Evolutionary conservation across 2,329 filamentous ascomycete species (phyloP).

Genomic region (Gremmenia infestans): DNA sequence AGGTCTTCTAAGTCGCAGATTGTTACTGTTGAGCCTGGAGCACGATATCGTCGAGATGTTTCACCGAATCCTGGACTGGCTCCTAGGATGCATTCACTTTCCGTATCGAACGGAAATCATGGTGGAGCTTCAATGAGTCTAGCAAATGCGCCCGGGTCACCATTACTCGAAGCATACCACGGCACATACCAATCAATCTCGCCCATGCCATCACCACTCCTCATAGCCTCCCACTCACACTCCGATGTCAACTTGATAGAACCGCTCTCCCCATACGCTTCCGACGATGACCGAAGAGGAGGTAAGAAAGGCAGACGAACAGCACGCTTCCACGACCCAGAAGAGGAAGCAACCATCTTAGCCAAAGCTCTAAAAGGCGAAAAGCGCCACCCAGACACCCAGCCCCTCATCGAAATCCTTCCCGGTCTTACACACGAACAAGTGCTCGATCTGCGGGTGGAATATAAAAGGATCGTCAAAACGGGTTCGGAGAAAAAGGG

Average conservation of each 20-base stretch:
- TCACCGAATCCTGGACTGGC: slow-evolving; percentile 23
- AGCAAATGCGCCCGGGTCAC: slow-evolving; percentile 66
- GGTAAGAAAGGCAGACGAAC: slow-evolving; percentile 42
- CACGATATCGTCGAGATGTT: slow-evolving; percentile 19
- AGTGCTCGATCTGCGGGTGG: slow-evolving; percentile 74
- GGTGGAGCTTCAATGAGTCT: slow-evolving; percentile 36
- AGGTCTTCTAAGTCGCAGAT: slow-evolving; percentile 21
- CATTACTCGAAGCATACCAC: slow-evolving; percentile 84
- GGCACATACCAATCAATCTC: slow-evolving; percentile 94
- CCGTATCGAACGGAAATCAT: slow-evolving; percentile 27
- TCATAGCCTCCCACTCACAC: slow-evolving; percentile 44
- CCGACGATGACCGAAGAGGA: slow-evolving; percentile 44
- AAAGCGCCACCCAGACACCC: slow-evolving; percentile 57
- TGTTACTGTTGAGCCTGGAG: slow-evolving; percentile 28
- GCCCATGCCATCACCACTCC: slow-evolving; percentile 82
- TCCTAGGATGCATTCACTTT: slow-evolving; percentile 28
- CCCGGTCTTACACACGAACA: slow-evolving; percentile 83
- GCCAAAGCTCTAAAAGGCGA: slow-evolving; percentile 63
- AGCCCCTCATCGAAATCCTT: slow-evolving; percentile 74
- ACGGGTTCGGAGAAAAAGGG: slow-evolving; percentile 67
- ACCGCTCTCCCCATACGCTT: slow-evolving; percentile 47
- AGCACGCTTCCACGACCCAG: slow-evolving; percentile 78
- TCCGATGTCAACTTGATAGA: slow-evolving; percentile 44
- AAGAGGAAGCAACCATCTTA: slow-evolving; percentile 70
- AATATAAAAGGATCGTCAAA: slow-evolving; percentile 90